Evolutionary conservation across 768 basidiomycete species (phyloP), one percentile per base, ranked within the genome.

Genomic region (Boletus sensibilis): DNA sequence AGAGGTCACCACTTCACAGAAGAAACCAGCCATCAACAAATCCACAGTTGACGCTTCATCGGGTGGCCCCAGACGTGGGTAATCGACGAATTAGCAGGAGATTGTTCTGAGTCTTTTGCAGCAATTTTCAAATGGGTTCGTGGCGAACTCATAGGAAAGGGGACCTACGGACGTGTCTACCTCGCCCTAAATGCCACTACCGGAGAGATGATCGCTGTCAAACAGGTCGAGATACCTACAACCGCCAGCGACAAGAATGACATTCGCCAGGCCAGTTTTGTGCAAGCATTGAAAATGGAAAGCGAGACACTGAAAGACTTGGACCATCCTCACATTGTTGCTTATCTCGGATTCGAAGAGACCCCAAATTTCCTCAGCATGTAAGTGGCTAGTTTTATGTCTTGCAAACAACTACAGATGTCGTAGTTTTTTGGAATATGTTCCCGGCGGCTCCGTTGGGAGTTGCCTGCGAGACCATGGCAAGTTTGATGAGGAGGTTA

Each of bases 131-230:
- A 95, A 69, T 98, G 97, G 97, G 92, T 98, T 38, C 89, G 96
- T 64, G 97, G 97, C 50, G 94, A 98, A 73, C 80, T 98, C 37
- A 98, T 99, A 59, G 97, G 97, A 33, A 93, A 92, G 68, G 97
- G 97, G 25, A 95, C 94, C 13, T 99, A 95, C 66, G 97, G 97
- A 13, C 85, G 91, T 41, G 97, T 99, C 29, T 99, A 98, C 67
- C 84, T 98, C 52, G 97, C 93, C 18, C 78, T 98, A 56, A 98
- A 98, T 69, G 93, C 92, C 33, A 94, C 92, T 4, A 96, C 94
- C 0, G 94, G 94, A 55, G 95, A 98, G 74, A 96, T 98, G 92
- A 94, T 98, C 65, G 97, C 97, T 18, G 97, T 99, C 61, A 99
- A 99, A 74, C 97, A 98, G 74, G 97, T 99, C 45, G 97, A 98